Evolutionary conservation across 2,329 filamentous ascomycete species (phyloP).

Genomic region (Aaosphaeria arxii): DNA sequence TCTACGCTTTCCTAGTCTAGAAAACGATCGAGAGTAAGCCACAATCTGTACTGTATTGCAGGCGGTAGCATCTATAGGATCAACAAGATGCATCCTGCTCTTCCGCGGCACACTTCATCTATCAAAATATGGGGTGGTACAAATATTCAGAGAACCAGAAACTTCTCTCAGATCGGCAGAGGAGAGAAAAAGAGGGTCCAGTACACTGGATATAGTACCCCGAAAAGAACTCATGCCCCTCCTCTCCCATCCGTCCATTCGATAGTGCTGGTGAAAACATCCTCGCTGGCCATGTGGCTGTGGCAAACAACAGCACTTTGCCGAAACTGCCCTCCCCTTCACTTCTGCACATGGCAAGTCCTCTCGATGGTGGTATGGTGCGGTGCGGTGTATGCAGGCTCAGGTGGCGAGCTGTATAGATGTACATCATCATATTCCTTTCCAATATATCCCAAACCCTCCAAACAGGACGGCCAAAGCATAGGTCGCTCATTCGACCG

Average conservation of each 20-base stretch:
- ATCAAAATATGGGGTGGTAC: not conserved
- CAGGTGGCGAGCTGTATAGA: not conserved
- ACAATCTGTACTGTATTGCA: not conserved
- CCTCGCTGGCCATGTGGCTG: slow-evolving; percentile 10
- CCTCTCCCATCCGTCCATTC: too few species aligned
- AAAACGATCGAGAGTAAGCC: not conserved
- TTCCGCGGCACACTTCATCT: not conserved
- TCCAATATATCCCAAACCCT: not conserved
- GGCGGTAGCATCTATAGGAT: not conserved
- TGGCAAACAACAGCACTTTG: slow-evolving; percentile 4
- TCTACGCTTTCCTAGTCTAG: not conserved
- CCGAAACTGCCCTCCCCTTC: not conserved
- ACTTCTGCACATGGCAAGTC: not conserved
- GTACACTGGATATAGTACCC: too few species aligned
- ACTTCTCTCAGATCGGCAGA: not conserved
- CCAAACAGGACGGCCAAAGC: too few species aligned
- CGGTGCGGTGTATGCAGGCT: not conserved
- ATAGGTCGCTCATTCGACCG: too few species aligned
- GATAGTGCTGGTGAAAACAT: slow-evolving; percentile 1
- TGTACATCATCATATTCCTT: not conserved
- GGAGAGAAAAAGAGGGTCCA: slow-evolving; percentile 1
- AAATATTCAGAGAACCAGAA: not conserved
- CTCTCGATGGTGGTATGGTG: not conserved
- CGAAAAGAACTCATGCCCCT: too few species aligned
- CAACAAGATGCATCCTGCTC: not conserved